Evolutionary conservation across 257 asterid genomes (phyloP).

Genomic region (Avicennia marina): DNA sequence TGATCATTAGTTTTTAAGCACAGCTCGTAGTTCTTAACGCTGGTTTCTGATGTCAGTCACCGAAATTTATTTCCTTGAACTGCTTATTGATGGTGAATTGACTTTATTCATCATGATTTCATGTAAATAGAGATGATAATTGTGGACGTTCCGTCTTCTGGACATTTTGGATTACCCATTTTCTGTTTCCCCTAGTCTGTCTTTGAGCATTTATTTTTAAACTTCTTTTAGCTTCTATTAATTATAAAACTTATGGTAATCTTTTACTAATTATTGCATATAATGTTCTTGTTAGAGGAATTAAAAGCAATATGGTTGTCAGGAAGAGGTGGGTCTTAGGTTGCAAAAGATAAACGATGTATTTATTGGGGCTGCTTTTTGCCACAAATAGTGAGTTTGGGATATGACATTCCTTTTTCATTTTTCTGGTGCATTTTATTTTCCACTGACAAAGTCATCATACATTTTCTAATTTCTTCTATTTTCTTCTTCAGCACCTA

Average conservation of each 20-base stretch:
- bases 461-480: not conserved
- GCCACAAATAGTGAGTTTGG: not conserved
- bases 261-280: no score
- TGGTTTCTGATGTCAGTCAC: conserved; percentile 14
- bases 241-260: no score
- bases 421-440: not conserved
- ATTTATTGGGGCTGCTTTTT: not conserved
- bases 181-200: no score
- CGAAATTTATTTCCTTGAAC: not conserved
- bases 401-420: not conserved
- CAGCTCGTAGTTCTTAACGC: not conserved
- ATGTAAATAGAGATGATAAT: conserved; percentile 7
- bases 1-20: conserved; percentile 9
- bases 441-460: not conserved
- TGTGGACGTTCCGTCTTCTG: not conserved
- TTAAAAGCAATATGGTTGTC: no score
- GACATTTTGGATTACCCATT: no score
- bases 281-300: no score
- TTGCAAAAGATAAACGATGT: not conserved
- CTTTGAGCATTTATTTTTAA: no score
- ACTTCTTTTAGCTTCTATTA: not conserved
- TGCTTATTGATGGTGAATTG: conserved; percentile 16
- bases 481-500: conserved; percentile 6
- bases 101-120: conserved; percentile 8
- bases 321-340: conserved; percentile 8